Evolutionary conservation across 345 rosid genomes (phyloP), one percentile per base, ranked within the genome.

Genomic region (Salix caprea): DNA sequence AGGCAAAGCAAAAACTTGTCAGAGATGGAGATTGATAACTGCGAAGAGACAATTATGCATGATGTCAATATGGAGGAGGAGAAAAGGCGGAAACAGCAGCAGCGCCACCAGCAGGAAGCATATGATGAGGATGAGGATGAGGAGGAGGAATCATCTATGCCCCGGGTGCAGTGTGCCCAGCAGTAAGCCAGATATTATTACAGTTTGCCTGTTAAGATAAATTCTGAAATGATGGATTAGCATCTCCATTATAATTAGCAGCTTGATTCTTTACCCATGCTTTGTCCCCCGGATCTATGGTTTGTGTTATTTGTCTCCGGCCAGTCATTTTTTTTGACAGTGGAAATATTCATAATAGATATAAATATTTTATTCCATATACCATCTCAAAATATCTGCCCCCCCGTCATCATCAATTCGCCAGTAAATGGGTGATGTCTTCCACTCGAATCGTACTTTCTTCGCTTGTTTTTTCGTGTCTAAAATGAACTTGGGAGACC

Each of bases 1-100:
- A 86, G 86, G 73, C 58, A 86, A 7, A 83, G 88, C 13, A 80
- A 67, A 2, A 89, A 86, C 74, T 78, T 91, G 65, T 86, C 86
- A 0, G 91, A 87, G 39, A 89, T 87, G 92, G 96, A 92, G 78
- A 79, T 91, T 68, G 96, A 91, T 71, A 92, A 89, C 54, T 91
- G 97, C 2, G 97, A 92, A 69, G 97, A 91, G 82, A 90, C 97
- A 2, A 91, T 89, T 0, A 48, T 91, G 72, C 96, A 89, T 7
- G 90, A 87, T 72, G 91, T 91, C 26, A 89, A 92, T 1, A 92
- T 90, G 72, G 92, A 85, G 39, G 96, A 91, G 81, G 89, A 86
- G 88, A 78, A 84, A 16, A 79, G 82, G 77, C 62, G 24, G 56
- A 48, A 71, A 56, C 64, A 39, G 34, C 80, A 77, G 6, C 73